Percentiles rank a stretch among this genome's conserved stretches.
phyloP scores from a whole-genome alignment of 306 rosid genomes.

The Cucumis hystrix region DNA sequence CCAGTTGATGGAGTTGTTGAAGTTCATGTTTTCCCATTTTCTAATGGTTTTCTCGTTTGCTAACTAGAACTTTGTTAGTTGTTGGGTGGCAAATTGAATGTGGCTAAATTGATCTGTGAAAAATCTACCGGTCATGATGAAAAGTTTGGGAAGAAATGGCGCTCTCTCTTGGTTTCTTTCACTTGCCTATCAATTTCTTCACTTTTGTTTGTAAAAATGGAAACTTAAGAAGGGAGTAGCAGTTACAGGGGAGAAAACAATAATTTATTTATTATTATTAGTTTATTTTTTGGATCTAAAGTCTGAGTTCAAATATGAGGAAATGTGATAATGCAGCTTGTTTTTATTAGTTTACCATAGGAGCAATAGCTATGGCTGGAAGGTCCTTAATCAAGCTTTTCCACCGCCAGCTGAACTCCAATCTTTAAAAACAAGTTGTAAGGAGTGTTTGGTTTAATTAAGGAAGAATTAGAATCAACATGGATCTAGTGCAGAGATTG shows the following conservation, averaged over 20 bases:
- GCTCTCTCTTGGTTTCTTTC: not conserved
- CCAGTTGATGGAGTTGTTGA: not conserved
- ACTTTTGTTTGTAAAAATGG: not conserved
- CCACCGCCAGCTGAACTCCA: not conserved
- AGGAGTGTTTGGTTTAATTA: not conserved
- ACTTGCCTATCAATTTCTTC: not conserved
- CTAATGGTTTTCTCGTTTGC: not conserved
- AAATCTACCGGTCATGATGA: not conserved
- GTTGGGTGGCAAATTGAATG: not conserved
- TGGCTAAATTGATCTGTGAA: not conserved
- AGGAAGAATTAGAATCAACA: not conserved
- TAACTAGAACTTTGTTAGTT: not conserved
- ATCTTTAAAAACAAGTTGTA: not conserved
- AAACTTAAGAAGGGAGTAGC: not conserved
- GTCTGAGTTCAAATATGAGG: not conserved
- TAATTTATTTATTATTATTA: not conserved
- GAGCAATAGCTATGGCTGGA: not conserved
- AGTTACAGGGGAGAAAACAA: not conserved
- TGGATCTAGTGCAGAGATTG: not conserved
- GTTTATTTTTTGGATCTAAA: not conserved
- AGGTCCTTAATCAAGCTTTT: not conserved
- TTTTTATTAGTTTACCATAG: not conserved
- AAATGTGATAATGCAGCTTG: not conserved
- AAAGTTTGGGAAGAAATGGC: not conserved
- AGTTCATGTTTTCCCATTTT: not conserved